These are phyloP conservation scores for Kwoniella sp. DNA, from an alignment of 768 basidiomycete genomes.

Conservation along the genomic window DNA sequence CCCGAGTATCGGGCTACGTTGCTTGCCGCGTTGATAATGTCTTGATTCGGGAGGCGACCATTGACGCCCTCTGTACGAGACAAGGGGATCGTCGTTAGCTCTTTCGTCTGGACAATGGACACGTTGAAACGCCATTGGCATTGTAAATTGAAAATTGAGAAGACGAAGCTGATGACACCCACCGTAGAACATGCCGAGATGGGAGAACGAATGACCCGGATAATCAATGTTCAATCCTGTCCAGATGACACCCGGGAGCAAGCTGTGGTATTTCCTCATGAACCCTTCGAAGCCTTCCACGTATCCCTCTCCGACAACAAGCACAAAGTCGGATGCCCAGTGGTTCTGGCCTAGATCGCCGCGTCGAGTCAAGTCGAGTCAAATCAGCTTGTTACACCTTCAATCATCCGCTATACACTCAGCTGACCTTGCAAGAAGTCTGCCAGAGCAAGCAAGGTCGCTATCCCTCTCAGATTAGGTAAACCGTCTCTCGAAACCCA, in stretches of 20 bases:
- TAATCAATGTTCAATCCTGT: constrained; percentile 92
- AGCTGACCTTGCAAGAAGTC: constrained; percentile 75
- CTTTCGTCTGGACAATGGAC: no score
- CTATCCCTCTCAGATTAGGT: constrained; percentile 80
- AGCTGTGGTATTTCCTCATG: constrained; percentile 78
- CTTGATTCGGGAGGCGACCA: constrained; percentile 93
- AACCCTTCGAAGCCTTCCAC: constrained; percentile 92
- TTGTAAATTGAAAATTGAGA: no score
- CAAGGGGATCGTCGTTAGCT: no score
- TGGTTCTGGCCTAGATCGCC: constrained; percentile 58
- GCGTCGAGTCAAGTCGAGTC: background rate
- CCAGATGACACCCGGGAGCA: constrained; percentile 85
- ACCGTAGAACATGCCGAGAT: constrained; percentile 95
- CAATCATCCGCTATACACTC: background rate
- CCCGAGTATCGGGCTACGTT: constrained; percentile 71
- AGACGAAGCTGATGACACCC: constrained; percentile 37
- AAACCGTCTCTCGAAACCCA: constrained; percentile 68
- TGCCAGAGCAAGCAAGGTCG: constrained; percentile 83
- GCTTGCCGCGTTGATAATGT: constrained; percentile 80
- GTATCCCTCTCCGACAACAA: constrained; percentile 85
- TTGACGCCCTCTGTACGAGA: constrained; percentile 80
- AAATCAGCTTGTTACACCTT: background rate
- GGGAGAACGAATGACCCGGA: constrained; percentile 93
- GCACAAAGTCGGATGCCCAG: constrained; percentile 93
- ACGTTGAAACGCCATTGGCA: background rate